Conservation (phyloP, 1,284 basidiomycete genomes). For the Pyrrhoderma lamaoense region DNA sequence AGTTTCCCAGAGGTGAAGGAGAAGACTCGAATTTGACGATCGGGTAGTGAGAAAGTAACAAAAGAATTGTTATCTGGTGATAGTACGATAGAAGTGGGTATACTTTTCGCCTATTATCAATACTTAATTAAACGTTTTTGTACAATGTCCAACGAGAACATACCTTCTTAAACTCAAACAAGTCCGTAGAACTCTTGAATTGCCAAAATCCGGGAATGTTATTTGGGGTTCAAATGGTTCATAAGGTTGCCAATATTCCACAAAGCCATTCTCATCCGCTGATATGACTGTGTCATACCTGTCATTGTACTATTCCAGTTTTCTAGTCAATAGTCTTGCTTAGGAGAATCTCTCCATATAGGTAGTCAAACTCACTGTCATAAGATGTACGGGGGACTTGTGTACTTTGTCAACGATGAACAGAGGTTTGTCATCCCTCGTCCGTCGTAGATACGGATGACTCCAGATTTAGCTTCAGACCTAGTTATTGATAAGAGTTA, state of each 20-base stretch:
- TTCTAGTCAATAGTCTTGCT: constrained; percentile 11
- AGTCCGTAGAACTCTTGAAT: constrained; percentile 86
- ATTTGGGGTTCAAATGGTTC: constrained; percentile 85
- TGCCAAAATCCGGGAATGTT: constrained; percentile 79
- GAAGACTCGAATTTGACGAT: constrained; percentile 92
- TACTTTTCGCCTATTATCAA: constrained; percentile 69
- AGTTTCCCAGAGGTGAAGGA: constrained; percentile 88
- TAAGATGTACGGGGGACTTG: constrained; percentile 82
- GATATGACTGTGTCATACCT: constrained; percentile 89
- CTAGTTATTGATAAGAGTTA: constrained; percentile 41
- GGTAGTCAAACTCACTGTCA: constrained; percentile 57
- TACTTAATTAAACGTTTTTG: not conserved
- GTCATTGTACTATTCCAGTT: constrained; percentile 72
- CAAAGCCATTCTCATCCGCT: constrained; percentile 89
- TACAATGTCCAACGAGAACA: not conserved
- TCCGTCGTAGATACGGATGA: constrained; percentile 88
- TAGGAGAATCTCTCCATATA: not conserved
- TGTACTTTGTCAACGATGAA: constrained; percentile 75
- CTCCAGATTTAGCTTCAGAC: constrained; percentile 69
- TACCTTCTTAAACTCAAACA: constrained; percentile 99
- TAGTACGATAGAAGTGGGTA: constrained; percentile 85
- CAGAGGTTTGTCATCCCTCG: constrained; percentile 77
- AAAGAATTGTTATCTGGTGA: constrained; percentile 87
- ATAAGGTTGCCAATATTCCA: constrained; percentile 93
- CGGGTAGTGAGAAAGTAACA: constrained; percentile 86